A percentile compares a stretch with the other conserved stretches of the same genome.
phyloP scores from a whole-genome alignment of 2,329 filamentous ascomycete species.

The Xylaria sp. region DNA sequence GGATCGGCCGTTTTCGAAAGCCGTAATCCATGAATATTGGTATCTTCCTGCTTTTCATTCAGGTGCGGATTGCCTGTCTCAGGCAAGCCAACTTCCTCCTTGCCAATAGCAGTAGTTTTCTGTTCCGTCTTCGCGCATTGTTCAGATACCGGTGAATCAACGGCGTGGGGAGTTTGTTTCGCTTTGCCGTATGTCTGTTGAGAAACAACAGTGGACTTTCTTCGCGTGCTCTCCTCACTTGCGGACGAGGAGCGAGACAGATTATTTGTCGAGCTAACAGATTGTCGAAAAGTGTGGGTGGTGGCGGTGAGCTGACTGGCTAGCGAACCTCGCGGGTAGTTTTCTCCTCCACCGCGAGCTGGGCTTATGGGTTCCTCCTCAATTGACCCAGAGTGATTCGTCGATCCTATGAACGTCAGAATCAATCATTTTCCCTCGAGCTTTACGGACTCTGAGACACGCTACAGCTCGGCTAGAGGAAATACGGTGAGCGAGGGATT shows the following conservation, averaged over 20 bases:
- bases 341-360: constrained; percentile 18
- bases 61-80: constrained; percentile 3
- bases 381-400: neutral
- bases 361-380: constrained; percentile 23
- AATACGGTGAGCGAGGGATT: neutral
- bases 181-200: constrained; percentile 1
- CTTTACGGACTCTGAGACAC: neutral
- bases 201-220: constrained; percentile 23
- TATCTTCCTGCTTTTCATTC: constrained; percentile 1
- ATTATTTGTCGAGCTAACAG: constrained; percentile 30
- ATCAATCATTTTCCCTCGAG: constrained; percentile 6
- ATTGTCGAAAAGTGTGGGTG: constrained; percentile 37
- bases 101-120: neutral
- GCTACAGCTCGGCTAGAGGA: neutral
- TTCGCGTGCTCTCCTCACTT: constrained; percentile 35
- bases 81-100: neutral
- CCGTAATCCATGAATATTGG: neutral
- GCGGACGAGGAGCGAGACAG: constrained; percentile 37
- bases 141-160: constrained; percentile 3
- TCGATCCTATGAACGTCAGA: constrained; percentile 14
- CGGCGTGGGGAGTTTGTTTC: neutral
- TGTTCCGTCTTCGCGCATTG: neutral
- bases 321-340: constrained; percentile 35
- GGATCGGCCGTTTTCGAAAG: constrained; percentile 15
- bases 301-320: constrained; percentile 36